Evolutionary conservation across 2,329 filamentous ascomycete species (phyloP), one percentile per base, ranked within the genome.

Genomic region (Cercospora nicotianae): DNA sequence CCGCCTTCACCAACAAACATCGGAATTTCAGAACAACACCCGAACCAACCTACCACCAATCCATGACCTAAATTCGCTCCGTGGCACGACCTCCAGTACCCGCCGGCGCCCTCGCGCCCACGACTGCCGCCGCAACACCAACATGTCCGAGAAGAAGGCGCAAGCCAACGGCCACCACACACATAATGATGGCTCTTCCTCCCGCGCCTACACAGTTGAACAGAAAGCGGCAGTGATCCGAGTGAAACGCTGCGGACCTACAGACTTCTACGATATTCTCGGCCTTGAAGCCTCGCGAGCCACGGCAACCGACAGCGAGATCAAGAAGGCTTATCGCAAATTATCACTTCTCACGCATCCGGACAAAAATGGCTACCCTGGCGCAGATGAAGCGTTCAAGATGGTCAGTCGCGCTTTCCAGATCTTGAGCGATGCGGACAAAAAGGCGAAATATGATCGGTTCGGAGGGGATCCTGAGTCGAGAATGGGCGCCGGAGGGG

Each of bases 261-360:
- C 93, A 3, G 92, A 92, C 18, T 99, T 96, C 81, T 99, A 99
- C 83, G 95, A 98, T 79, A 98, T 99, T 74, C 83, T 99, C 33
- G 89, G 89, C 23, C 81, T 97, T 60, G 87, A 90, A 74, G 84
- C 84, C 70, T 83, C 90, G 45, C 86, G 86, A 74, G 82, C 85
- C 66, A 87, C 89, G 20, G 90, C 87, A 75, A 88, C 88, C 60
- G 94, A 98, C 74, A 81, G 85, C 70, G 94, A 98, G 76, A 93
- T 99, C 78, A 99, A 98, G 81, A 98, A 98, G 84, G 94, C 95
- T 6, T 99, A 99, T 82, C 88, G 94, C 77, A 98, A 97, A 82
- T 86, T 96, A 79, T 95, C 91, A 78, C 83, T 99, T 76, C 85
- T 98, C 77, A 99, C 95, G 68, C 95, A 99, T 84, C 95, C 95